Evolutionary conservation across 306 rosid species (phyloP), one percentile per base, ranked within the genome.

Genomic region (Vigna angularis): DNA sequence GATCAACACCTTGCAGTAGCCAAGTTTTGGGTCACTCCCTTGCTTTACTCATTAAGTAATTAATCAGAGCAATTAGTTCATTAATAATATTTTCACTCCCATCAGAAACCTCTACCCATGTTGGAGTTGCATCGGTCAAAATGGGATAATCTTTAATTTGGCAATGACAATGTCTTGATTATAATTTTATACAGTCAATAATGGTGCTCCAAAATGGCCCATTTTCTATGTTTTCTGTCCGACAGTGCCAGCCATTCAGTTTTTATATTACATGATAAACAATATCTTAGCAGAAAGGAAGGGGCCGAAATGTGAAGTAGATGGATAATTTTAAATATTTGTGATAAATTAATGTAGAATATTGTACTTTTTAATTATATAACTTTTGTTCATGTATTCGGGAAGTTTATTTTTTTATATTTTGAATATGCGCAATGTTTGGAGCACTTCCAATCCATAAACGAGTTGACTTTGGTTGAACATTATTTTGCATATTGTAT

Each of bases 371-470:
- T 70, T 57, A 45, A 18, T 68, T 3, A 26, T 70, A 67, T 85
- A 76, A 76, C 77, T 26, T 26, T 26, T 2, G 28, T 24, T 24
- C 3, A 8, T 28, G 32, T 28, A 28, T 4, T 28, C 32, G 32
- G 32, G 4, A 28, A 28, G 34, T 30, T 30, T 30, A 65, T 74
- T 70, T 36, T 38, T 64, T 83, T 53, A 50, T 17, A 51, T 52
- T 40, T 73, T 77, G 24, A 40, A 49, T 67, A 59, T 72, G 89
- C 81, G 77, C 87, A 85, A 70, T 81, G 72, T 81, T 81, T 63
- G 63, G 74, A 68, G 80, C 86, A 83, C 82, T 74, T 71, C 20
- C 71, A 55, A 55, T 71, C 74, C 49, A 32, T 22, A 34, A 78
- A 52, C 28, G 65, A 64, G 90, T 86, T 86, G 90, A 83, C 90